These are phyloP conservation scores for Coemansia sp. DNA, from an alignment of 192 early-diverging fungal genomes.

Conservation along the genomic window DNA sequence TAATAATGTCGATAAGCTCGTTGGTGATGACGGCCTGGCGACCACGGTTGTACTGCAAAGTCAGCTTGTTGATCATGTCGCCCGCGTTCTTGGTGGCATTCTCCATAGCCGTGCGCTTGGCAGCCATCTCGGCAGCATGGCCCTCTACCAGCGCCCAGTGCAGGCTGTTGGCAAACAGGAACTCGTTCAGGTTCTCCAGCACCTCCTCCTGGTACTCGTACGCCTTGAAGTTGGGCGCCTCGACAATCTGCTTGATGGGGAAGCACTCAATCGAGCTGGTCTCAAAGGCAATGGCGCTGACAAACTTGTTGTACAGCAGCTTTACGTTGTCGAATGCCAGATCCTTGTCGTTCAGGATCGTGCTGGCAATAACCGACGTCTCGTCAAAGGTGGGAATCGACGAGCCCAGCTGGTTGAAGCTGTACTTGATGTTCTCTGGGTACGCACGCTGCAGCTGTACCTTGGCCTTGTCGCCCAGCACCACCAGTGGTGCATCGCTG, in stretches of 20 bases:
- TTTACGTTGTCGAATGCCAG: constrained; percentile 66
- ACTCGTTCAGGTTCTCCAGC: constrained; percentile 87
- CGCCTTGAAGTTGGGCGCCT: constrained; percentile 77
- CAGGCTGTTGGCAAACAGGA: constrained; percentile 88
- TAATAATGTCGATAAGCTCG: constrained; percentile 97
- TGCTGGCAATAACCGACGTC: constrained; percentile 77
- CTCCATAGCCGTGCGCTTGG: constrained; percentile 98
- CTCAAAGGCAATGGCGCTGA: constrained; percentile 93
- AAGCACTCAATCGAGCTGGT: constrained; percentile 58
- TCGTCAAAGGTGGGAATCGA: constrained; percentile 84
- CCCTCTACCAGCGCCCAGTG: constrained; percentile 97
- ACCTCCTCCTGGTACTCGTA: constrained; percentile 92
- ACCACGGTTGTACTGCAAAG: constrained; percentile 94
- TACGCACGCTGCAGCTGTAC: constrained; percentile 78
- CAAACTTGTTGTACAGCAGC: constrained; percentile 94
- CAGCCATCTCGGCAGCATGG: constrained; percentile 92
- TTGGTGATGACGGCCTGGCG: constrained; percentile 98
- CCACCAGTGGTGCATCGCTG: constrained; percentile 59
- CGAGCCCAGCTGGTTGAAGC: constrained; percentile 93
- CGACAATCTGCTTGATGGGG: constrained; percentile 66
- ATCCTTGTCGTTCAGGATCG: constrained; percentile 62
- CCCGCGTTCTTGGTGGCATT: constrained; percentile 99
- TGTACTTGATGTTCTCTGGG: constrained; percentile 73
- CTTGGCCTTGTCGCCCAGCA: constrained; percentile 94
- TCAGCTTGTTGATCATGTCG: constrained; percentile 96